Evolutionary conservation across 179 eudicot genomes (phyloP).

Genomic region (Vitellaria paradoxa): DNA sequence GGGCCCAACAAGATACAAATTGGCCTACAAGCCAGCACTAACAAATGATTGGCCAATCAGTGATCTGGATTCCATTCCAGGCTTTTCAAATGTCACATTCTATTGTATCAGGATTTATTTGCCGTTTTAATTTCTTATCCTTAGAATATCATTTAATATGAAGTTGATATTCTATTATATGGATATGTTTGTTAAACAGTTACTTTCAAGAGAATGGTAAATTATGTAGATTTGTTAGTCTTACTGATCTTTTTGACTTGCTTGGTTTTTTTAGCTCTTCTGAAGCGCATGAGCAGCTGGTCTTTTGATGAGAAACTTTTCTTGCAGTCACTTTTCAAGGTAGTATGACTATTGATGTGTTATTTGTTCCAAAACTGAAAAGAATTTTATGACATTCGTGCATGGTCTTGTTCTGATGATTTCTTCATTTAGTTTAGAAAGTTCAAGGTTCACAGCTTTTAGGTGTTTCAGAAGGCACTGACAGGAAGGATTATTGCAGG

Average conservation of each 20-base stretch:
- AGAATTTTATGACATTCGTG: neutral
- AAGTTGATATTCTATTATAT: neutral
- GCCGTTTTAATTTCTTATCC: neutral
- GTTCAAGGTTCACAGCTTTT: neutral
- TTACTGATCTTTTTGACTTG: slow-evolving; percentile 3
- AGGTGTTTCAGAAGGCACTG: neutral
- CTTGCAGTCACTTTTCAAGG: slow-evolving; percentile 85
- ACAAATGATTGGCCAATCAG: neutral
- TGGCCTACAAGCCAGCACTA: neutral
- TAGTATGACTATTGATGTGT: slow-evolving; percentile 14
- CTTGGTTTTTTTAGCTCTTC: slow-evolving; percentile 31
- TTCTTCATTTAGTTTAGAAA: neutral
- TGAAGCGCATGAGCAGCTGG: slow-evolving; percentile 58
- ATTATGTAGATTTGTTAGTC: neutral
- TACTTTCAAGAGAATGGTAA: neutral
- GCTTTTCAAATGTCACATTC: neutral
- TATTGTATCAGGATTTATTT: slow-evolving; percentile 3
- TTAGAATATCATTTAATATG: neutral
- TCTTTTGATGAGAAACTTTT: slow-evolving; percentile 75
- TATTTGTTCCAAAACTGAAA: neutral
- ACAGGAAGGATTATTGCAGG: slow-evolving; percentile 37
- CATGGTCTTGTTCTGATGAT: neutral
- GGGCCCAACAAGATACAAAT: neutral
- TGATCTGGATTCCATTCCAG: neutral
- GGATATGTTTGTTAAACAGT: neutral